Conservation (phyloP, 139 green algal genomes). For the Choricystis sp. region DNA sequence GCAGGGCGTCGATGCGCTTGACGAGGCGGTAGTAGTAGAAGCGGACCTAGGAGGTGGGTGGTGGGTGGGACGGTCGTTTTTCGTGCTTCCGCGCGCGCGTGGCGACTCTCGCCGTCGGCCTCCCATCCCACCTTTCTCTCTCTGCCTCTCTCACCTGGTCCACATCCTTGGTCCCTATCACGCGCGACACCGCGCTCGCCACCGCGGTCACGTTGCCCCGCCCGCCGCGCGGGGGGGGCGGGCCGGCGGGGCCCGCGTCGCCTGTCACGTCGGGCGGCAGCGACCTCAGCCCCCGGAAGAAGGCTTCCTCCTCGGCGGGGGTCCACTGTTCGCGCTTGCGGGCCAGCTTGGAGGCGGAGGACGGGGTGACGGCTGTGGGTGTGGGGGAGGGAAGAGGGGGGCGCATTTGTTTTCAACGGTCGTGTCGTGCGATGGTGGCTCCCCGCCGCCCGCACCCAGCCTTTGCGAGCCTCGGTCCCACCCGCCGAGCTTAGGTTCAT, state of each 20-base stretch:
- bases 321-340: neutral
- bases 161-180: neutral
- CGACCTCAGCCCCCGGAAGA: neutral
- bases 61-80: neutral
- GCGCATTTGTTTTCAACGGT: neutral
- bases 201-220: neutral
- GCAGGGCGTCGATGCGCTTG: neutral
- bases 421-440: conserved; percentile 1
- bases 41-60: neutral
- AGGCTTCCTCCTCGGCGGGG: neutral
- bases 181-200: neutral
- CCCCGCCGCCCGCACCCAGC: no score
- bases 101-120: no score
- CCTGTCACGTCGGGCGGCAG: no score
- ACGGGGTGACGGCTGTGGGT: neutral
- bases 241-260: no score
- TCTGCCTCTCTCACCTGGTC: neutral
- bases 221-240: no score
- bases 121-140: no score
- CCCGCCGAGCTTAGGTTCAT: no score
- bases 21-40: neutral
- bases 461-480: no score
- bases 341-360: neutral
- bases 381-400: neutral
- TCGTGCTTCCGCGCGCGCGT: neutral